Evolutionary conservation across 2,329 filamentous ascomycete species (phyloP).

Genomic region (Hortaea werneckii): DNA sequence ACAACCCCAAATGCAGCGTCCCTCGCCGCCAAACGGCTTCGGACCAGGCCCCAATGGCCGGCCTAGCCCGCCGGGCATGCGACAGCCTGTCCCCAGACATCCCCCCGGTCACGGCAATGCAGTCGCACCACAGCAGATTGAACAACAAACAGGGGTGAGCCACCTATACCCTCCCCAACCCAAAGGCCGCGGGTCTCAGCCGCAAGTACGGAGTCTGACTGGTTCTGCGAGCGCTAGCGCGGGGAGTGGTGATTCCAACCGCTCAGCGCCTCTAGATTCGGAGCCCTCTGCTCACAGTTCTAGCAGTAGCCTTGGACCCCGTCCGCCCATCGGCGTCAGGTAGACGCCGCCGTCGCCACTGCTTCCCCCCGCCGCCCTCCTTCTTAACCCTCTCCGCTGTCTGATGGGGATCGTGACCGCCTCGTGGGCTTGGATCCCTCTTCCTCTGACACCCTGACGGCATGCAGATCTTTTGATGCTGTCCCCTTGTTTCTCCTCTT

Average conservation of each 20-base stretch:
- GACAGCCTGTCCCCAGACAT: conserved; percentile 74
- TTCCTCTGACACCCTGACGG: no score
- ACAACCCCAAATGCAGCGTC: conserved; percentile 29
- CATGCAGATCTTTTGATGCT: no score
- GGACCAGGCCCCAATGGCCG: conserved; percentile 39
- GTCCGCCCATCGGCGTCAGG: conserved; percentile 38
- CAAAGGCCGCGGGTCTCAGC: conserved; percentile 30
- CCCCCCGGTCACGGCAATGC: conserved; percentile 77
- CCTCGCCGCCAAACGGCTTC: conserved; percentile 38
- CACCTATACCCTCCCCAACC: conserved; percentile 81
- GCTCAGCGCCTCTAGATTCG: conserved; percentile 59
- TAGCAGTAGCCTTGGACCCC: conserved; percentile 68
- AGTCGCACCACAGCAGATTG: conserved; percentile 83
- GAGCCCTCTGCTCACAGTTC: conserved; percentile 88
- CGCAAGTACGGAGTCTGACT: conserved; percentile 95
- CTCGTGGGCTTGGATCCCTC: no score
- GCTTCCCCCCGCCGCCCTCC: no score
- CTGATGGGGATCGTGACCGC: no score
- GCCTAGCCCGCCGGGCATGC: conserved; percentile 67
- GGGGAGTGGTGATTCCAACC: conserved; percentile 81
- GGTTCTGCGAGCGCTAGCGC: conserved; percentile 98
- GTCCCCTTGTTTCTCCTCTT: no score
- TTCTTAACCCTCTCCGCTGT: no score
- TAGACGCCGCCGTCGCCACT: conserved; percentile 17
- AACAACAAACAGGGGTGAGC: conserved; percentile 99